Evolutionary conservation across 257 asterid genomes (phyloP).

Genomic region (Scutellaria galericulata): DNA sequence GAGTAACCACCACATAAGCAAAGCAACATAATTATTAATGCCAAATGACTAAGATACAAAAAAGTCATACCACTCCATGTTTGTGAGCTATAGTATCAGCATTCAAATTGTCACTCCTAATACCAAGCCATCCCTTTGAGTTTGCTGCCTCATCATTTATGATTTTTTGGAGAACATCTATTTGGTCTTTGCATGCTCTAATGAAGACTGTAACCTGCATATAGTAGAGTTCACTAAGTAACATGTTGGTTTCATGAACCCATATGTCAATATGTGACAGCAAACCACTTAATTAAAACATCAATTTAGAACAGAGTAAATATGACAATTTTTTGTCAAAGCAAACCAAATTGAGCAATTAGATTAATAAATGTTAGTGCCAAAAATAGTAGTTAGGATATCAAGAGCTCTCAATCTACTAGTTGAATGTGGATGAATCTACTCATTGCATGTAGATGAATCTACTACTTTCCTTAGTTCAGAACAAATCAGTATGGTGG

Average conservation of each 20-base stretch:
- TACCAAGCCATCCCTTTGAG: slow-evolving; percentile 90
- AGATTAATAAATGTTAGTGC: not conserved
- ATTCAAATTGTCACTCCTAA: slow-evolving; percentile 60
- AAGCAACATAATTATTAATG: slow-evolving; percentile 26
- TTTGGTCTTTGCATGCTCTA: slow-evolving; percentile 92
- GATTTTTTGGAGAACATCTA: slow-evolving; percentile 78
- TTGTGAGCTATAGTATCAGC: slow-evolving; percentile 92
- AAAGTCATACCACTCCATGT: slow-evolving; percentile 81
- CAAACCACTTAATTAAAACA: slow-evolving; percentile 27
- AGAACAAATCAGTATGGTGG: slow-evolving; percentile 2
- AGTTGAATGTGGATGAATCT: not conserved
- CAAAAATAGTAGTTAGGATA: not conserved
- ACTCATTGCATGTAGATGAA: not conserved
- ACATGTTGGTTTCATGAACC: slow-evolving; percentile 14
- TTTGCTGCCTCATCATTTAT: slow-evolving; percentile 72
- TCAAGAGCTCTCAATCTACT: slow-evolving; percentile 22
- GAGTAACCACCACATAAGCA: not conserved
- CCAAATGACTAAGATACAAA: slow-evolving; percentile 26
- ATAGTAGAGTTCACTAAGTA: slow-evolving; percentile 21
- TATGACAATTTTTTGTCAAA: not conserved
- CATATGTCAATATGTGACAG: slow-evolving; percentile 2
- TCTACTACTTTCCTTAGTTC: not conserved
- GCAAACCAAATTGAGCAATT: not conserved
- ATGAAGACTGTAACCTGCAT: slow-evolving; percentile 82
- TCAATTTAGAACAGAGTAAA: not conserved